phyloP scores from a whole-genome alignment of 495 filamentous ascomycete genomes.

The Penicillium tannophilum region DNA sequence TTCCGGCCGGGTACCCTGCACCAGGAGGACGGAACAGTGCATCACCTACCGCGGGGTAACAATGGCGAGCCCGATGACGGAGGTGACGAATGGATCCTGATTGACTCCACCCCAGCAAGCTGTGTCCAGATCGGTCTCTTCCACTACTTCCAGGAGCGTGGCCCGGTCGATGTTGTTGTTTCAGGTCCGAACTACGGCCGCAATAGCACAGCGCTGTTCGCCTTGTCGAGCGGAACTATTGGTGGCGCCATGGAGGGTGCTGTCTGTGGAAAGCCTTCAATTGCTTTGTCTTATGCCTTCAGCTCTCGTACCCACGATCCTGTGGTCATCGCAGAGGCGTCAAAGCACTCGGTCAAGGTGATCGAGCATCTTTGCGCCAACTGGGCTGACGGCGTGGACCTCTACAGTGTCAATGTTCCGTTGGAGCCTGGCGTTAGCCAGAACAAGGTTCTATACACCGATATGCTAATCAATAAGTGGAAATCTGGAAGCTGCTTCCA shows the following conservation, averaged over 20 bases:
- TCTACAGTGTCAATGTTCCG: constrained; percentile 89
- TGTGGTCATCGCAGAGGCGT: constrained; percentile 72
- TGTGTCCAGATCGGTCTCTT: constrained; percentile 89
- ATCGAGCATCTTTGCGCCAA: constrained; percentile 75
- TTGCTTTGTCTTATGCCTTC: constrained; percentile 89
- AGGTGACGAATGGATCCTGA: constrained; percentile 88
- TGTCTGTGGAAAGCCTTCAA: constrained; percentile 71
- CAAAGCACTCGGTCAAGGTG: constrained; percentile 65
- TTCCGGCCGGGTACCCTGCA: constrained; percentile 71
- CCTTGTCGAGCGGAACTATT: constrained; percentile 85
- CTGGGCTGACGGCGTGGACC: constrained; percentile 74
- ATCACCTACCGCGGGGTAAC: constrained; percentile 53
- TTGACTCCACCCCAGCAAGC: constrained; percentile 83
- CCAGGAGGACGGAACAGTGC: constrained; percentile 67
- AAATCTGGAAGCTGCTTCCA: constrained; percentile 77
- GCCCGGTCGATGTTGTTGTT: constrained; percentile 81
- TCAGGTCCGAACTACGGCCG: constrained; percentile 93
- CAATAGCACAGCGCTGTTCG: constrained; percentile 90
- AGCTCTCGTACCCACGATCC: constrained; percentile 79
- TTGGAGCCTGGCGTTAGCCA: constrained; percentile 66
- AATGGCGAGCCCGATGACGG: constrained; percentile 63
- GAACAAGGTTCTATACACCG: constrained; percentile 73
- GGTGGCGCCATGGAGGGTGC: constrained; percentile 92
- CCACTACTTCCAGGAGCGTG: constrained; percentile 80
- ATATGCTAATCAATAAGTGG: constrained; percentile 90